A percentile compares a stretch with the other conserved stretches of the same genome.
These are phyloP conservation scores for Candida verbasci DNA, from an alignment of 805 yeast genomes.

Conservation along the genomic window DNA sequence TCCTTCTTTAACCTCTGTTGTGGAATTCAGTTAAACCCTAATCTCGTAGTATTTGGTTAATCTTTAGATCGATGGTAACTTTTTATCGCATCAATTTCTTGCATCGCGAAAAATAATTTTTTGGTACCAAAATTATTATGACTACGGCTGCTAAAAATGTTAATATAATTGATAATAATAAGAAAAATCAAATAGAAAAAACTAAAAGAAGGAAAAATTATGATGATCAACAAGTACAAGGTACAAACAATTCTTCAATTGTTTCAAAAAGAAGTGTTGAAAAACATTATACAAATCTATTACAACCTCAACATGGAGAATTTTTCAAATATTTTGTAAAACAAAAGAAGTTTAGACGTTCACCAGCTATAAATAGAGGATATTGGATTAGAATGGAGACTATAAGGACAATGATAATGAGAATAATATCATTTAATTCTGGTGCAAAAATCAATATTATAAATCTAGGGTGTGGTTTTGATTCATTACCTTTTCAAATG, in stretches of 20 bases:
- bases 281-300: conserved; percentile 41
- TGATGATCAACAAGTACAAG: conserved; percentile 71
- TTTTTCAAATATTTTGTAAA: conserved; percentile 69
- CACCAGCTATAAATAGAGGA: conserved; percentile 79
- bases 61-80: no score
- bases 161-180: no score
- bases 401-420: conserved; percentile 47
- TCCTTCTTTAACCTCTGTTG: no score
- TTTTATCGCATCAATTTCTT: no score
- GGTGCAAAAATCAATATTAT: conserved; percentile 35
- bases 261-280: conserved; percentile 82
- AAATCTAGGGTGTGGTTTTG: conserved; percentile 77
- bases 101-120: no score
- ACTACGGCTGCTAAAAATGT: no score
- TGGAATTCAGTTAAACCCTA: no score
- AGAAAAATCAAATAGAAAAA: conserved; percentile 36
- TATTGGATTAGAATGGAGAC: conserved; percentile 79
- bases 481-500: conserved; percentile 38
- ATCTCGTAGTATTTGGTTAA: no score
- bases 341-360: conserved; percentile 54
- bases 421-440: conserved; percentile 34
- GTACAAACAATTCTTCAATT: conserved; percentile 78
- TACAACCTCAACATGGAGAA: conserved; percentile 30
- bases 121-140: no score
- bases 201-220: conserved; percentile 43